A percentile compares a stretch with the other conserved stretches of the same genome.
Conservation (phyloP, 2,329 filamentous ascomycete species). For the Clonostachys rosea region DNA sequence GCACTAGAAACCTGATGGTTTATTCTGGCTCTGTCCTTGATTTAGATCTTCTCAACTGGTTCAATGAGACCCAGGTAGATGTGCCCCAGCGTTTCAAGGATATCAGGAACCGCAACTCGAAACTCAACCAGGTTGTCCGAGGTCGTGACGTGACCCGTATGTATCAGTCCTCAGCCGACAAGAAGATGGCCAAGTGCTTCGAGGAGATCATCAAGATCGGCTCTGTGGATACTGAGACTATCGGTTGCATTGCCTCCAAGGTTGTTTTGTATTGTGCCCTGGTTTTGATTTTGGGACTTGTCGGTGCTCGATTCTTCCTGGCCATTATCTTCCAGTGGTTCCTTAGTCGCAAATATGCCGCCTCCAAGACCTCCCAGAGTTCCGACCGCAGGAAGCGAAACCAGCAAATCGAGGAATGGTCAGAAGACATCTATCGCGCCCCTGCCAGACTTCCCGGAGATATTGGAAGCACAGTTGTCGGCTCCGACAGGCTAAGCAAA, state of each 20-base stretch:
- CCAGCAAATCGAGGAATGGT: slow-evolving; percentile 96
- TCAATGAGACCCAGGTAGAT: slow-evolving; percentile 75
- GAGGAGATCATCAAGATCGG: slow-evolving; percentile 94
- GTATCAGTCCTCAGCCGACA: slow-evolving; percentile 76
- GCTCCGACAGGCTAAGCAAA: slow-evolving; percentile 70
- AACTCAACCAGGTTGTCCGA: slow-evolving; percentile 58
- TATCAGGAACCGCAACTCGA: slow-evolving; percentile 62
- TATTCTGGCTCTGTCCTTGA: slow-evolving; percentile 94
- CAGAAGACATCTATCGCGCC: slow-evolving; percentile 92
- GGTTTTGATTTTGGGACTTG: slow-evolving; percentile 86
- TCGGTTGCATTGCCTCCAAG: slow-evolving; percentile 95
- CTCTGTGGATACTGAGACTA: slow-evolving; percentile 89
- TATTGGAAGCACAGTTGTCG: slow-evolving; percentile 58
- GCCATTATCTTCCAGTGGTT: slow-evolving; percentile 97
- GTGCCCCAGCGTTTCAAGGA: slow-evolving; percentile 76
- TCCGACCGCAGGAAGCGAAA: slow-evolving; percentile 79
- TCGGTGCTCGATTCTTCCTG: slow-evolving; percentile 79
- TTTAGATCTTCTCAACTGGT: slow-evolving; percentile 82
- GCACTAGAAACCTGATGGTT: slow-evolving; percentile 82
- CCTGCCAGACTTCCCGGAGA: slow-evolving; percentile 78
- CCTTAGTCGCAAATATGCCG: slow-evolving; percentile 78
- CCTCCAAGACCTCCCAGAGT: slow-evolving; percentile 78
- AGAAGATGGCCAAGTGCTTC: slow-evolving; percentile 79
- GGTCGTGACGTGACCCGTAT: slow-evolving; percentile 87
- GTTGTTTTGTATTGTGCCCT: slow-evolving; percentile 94